Evolutionary conservation across 2,329 filamentous ascomycete genomes (phyloP).

Genomic region (Diaporthe citriasiana): DNA sequence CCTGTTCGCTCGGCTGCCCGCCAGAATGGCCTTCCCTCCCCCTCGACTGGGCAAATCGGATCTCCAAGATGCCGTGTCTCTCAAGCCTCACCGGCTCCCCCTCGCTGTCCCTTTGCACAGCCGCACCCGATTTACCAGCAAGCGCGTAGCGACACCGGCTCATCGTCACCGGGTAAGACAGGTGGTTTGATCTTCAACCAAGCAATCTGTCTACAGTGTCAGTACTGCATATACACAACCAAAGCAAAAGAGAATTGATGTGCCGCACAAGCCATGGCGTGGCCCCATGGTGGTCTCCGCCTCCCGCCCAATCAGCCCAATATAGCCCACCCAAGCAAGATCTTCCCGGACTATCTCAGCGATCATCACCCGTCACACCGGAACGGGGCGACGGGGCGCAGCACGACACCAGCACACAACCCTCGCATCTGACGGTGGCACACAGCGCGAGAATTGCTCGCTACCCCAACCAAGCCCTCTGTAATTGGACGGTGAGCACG

Average conservation of each 20-base stretch:
- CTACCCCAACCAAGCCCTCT: slow-evolving; percentile 12
- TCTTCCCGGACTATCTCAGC: slow-evolving; percentile 29
- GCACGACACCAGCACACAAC: slow-evolving; percentile 21
- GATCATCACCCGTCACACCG: slow-evolving; percentile 33
- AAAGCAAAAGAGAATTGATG: background rate
- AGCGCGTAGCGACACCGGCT: slow-evolving; percentile 38
- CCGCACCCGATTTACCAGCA: slow-evolving; percentile 22
- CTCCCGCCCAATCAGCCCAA: slow-evolving; percentile 17
- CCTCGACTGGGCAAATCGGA: slow-evolving; percentile 31
- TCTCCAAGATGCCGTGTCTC: slow-evolving; percentile 25
- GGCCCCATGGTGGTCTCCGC: slow-evolving; percentile 3
- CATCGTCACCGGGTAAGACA: slow-evolving; percentile 30
- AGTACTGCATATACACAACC: background rate
- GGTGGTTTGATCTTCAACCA: slow-evolving; percentile 23
- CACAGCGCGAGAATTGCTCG: slow-evolving; percentile 37
- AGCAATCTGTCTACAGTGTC: background rate
- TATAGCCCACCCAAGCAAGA: slow-evolving; percentile 13
- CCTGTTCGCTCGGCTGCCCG: slow-evolving; percentile 1
- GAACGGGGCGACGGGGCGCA: slow-evolving; percentile 38
- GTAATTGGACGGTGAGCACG: slow-evolving; percentile 41
- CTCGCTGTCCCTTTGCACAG: slow-evolving; percentile 19
- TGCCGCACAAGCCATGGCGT: slow-evolving; percentile 8
- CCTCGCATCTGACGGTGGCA: slow-evolving; percentile 10
- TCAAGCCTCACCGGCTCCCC: background rate
- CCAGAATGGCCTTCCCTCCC: background rate